Base-by-base conservation (phyloP, 148 eudicot genomes). In the Chenopodium berlandieri region DNA sequence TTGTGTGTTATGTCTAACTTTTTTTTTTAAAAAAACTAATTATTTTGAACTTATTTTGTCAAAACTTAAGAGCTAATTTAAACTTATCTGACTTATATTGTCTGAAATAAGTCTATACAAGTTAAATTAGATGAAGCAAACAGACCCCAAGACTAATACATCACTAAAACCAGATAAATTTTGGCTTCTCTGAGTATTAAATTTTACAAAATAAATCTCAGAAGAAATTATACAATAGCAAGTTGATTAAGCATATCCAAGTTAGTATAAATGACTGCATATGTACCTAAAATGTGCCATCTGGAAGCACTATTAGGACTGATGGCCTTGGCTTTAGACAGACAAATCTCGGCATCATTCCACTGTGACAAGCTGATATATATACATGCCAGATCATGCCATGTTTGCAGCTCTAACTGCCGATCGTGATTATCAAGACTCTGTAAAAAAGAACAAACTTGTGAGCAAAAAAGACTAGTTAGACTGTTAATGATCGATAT, bases 331-430 rank as follows among this genome's bases (percentile, higher is more conserved):
- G 91, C 88, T 88, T 92, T 94, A 54, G 90, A 89, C 65, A 96
- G 90, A 90, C 98, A 96, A 46, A 84, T 81, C 85, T 96, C 95
- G 17, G 91, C 94, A 77, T 96, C 99, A 17, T 76, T 81, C 97
- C 94, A 94, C 56, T 79, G 88, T 32, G 92, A 91, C 85, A 94
- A 86, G 82, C 85, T 85, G 76, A 90, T 90, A 84, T 95, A 95
- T 71, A 91, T 85, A 80, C 80, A 71, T 84, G 93, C 94, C 68
- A 95, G 89, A 88, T 94, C 95, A 77, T 85, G 89, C 99, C 99
- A 95, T 1, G 89, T 91, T 78, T 91, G 94, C 86, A 86, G 71
- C 84, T 92, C 94, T 88, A 90, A 85, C 78, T 86, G 83, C 75
- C 80, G 86, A 64, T 84, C 84, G 54, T 78, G 75, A 25, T 88